These are phyloP conservation scores for Salvia hispanica DNA, from an alignment of 257 asterid genomes.

Conservation along the genomic window DNA sequence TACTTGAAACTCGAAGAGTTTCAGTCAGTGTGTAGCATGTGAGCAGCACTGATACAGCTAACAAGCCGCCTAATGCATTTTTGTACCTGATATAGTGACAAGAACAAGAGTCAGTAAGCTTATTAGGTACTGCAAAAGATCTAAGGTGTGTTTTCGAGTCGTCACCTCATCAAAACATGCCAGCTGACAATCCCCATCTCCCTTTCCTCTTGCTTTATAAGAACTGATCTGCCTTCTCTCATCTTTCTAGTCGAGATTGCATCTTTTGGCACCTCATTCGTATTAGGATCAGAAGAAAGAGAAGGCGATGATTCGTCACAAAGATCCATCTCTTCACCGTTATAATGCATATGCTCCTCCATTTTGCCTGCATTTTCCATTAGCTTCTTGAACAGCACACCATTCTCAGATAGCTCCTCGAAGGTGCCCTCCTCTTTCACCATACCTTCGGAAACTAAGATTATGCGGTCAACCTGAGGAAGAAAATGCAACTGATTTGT, in stretches of 20 bases:
- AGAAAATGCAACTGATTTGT: conserved; percentile 90
- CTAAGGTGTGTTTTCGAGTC: conserved; percentile 1
- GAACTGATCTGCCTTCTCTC: conserved; percentile 71
- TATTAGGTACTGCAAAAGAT: neutral
- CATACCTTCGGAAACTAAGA: conserved; percentile 71
- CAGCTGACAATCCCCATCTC: conserved; percentile 88
- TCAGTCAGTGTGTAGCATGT: conserved; percentile 67
- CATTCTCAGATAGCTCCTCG: conserved; percentile 69
- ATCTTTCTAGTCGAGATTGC: conserved; percentile 37
- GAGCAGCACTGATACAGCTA: conserved; percentile 75
- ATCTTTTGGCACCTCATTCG: conserved; percentile 46
- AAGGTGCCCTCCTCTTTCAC: conserved; percentile 88
- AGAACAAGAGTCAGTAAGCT: neutral
- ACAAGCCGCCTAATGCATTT: conserved; percentile 79
- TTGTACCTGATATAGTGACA: conserved; percentile 51
- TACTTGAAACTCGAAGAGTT: conserved; percentile 76
- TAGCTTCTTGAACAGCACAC: conserved; percentile 66
- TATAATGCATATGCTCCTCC: conserved; percentile 64
- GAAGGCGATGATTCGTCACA: conserved; percentile 35
- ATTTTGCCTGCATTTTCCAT: conserved; percentile 88
- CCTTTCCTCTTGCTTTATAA: conserved; percentile 82
- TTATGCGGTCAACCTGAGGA: conserved; percentile 76
- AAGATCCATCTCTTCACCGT: conserved; percentile 42
- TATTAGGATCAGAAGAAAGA: conserved; percentile 36
- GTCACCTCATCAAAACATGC: conserved; percentile 74